Conservation (phyloP, 2,329 filamentous ascomycete species). For the Clonostachys rhizophaga region DNA sequence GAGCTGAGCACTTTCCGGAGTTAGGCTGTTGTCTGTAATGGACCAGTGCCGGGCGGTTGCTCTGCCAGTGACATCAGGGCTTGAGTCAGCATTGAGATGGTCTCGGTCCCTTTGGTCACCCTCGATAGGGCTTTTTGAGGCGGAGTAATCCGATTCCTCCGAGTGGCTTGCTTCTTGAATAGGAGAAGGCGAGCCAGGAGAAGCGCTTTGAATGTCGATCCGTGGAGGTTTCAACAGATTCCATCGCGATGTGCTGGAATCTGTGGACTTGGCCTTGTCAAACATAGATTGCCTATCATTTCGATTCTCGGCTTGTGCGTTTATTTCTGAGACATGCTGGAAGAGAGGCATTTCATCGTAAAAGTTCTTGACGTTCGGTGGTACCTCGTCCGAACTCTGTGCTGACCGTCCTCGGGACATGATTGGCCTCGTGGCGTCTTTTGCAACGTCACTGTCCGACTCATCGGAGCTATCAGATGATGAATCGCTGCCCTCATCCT, state of each 20-base stretch:
- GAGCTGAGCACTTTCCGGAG: constrained; percentile 30
- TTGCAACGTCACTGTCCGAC: constrained; percentile 37
- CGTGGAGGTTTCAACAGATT: constrained; percentile 43
- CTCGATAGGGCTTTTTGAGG: too few species aligned
- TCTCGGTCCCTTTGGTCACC: too few species aligned
- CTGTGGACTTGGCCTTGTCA: too few species aligned
- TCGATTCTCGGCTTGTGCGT: not conserved
- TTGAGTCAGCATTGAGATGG: constrained; percentile 16
- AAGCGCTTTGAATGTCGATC: constrained; percentile 38
- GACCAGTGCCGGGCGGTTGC: constrained; percentile 39
- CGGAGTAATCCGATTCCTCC: constrained; percentile 27
- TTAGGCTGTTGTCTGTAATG: constrained; percentile 36
- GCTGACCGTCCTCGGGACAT: constrained; percentile 24
- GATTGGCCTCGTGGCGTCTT: constrained; percentile 30
- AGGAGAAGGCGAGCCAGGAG: constrained; percentile 13
- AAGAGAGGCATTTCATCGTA: constrained; percentile 49
- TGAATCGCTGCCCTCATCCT: constrained; percentile 30
- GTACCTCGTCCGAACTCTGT: constrained; percentile 19
- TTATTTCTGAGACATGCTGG: constrained; percentile 23
- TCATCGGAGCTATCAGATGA: constrained; percentile 19
- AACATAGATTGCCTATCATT: constrained; percentile 26
- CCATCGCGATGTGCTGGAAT: constrained; percentile 23
- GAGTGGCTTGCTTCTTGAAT: constrained; percentile 5
- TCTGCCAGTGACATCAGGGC: constrained; percentile 12
- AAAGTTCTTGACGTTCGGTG: constrained; percentile 34